Percentiles rank a stretch among this genome's conserved stretches.
These are phyloP conservation scores for Rauvolfia tetraphylla DNA, from an alignment of 257 asterid genomes.

Conservation along the genomic window DNA sequence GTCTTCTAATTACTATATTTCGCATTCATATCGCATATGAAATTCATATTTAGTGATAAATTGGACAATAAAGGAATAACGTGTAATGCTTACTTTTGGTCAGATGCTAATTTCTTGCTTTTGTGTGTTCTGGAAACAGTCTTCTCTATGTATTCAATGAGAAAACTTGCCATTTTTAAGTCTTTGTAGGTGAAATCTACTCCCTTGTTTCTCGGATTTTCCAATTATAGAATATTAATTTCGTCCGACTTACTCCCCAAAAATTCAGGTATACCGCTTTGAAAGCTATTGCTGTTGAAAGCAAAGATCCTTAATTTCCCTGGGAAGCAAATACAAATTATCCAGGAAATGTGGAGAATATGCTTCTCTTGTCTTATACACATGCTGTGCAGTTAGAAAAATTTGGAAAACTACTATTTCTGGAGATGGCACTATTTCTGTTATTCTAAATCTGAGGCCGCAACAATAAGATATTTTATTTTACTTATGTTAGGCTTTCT, in stretches of 20 bases:
- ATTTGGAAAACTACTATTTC: too few species aligned
- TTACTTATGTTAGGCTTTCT: not conserved
- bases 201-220: not conserved
- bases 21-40: not conserved
- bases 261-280: not conserved
- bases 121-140: not conserved
- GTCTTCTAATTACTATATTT: not conserved
- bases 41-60: not conserved
- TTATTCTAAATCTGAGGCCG: not conserved
- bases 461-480: too few species aligned
- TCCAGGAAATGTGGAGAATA: not conserved
- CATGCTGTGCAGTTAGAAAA: not conserved
- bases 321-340: not conserved
- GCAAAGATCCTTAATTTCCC: not conserved
- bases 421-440: not conserved
- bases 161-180: not conserved
- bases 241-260: not conserved
- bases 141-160: not conserved
- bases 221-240: not conserved
- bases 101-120: not conserved
- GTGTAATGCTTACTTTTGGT: not conserved
- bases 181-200: not conserved
- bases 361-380: not conserved
- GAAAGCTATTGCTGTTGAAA: not conserved
- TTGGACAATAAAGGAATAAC: not conserved